Percentiles rank a stretch among this genome's conserved stretches.
phyloP scores from a whole-genome alignment of 805 yeast genomes.

The Saccharomycopsis sp. region DNA sequence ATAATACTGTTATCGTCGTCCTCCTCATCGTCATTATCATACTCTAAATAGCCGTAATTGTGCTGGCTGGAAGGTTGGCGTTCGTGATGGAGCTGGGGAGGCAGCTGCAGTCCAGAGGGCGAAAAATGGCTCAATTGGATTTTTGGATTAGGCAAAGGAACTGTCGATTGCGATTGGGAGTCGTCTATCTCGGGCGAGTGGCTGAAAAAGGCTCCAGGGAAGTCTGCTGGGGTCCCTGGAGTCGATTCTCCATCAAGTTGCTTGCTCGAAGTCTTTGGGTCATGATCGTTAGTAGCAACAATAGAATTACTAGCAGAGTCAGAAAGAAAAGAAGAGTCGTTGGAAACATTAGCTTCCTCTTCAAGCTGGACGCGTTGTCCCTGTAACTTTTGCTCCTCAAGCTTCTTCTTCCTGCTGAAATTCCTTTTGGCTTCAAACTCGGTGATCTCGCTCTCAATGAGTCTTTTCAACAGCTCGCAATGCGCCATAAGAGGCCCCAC shows the following conservation, averaged over 20 bases:
- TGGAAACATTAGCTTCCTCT: constrained; percentile 26
- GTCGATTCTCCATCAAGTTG: neutral
- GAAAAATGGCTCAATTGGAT: neutral
- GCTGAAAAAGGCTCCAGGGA: neutral
- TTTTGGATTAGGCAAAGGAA: constrained; percentile 1
- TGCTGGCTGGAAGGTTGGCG: neutral
- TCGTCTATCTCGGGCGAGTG: neutral
- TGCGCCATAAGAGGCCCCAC: neutral
- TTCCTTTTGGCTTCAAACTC: constrained; percentile 22
- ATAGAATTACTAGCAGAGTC: neutral
- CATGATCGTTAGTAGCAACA: neutral
- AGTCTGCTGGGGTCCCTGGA: neutral
- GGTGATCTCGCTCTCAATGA: constrained; percentile 13
- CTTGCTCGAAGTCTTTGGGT: neutral
- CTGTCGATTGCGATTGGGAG: neutral
- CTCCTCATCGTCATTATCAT: constrained; percentile 2
- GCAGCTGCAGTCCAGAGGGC: neutral
- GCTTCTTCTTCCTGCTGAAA: constrained; percentile 27
- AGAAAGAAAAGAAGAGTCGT: neutral
- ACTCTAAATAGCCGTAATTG: neutral
- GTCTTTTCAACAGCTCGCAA: constrained; percentile 2
- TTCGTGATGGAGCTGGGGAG: neutral
- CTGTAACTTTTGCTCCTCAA: constrained; percentile 11
- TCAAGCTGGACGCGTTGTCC: constrained; percentile 26
- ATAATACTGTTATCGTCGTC: constrained; percentile 11